These are phyloP conservation scores for Haberlea rhodopensis DNA, from an alignment of 257 asterid genomes.

Conservation along the genomic window DNA sequence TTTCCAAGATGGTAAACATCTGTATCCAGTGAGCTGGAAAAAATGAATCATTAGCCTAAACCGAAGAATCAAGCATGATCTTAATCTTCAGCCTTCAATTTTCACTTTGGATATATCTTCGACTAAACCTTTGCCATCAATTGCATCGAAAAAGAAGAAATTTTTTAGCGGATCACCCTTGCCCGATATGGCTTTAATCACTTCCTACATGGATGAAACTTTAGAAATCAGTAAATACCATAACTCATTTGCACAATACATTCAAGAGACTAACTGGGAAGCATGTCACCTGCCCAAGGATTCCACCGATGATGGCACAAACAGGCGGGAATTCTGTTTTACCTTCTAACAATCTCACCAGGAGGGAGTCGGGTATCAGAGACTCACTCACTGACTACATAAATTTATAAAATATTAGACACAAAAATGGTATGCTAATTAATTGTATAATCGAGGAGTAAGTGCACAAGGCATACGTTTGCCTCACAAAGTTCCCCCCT, in stretches of 20 bases:
- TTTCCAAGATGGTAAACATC: neutral
- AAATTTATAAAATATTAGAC: slow-evolving; percentile 9
- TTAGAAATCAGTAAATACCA: slow-evolving; percentile 9
- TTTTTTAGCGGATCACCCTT: slow-evolving; percentile 92
- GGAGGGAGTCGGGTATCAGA: slow-evolving; percentile 73
- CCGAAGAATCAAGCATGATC: neutral
- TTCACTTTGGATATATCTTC: slow-evolving; percentile 58
- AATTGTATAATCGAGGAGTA: neutral
- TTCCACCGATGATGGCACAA: slow-evolving; percentile 86
- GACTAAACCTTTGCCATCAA: slow-evolving; percentile 82
- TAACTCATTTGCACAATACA: neutral
- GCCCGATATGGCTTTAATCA: slow-evolving; percentile 90
- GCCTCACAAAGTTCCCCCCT: slow-evolving; percentile 72
- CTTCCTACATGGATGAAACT: slow-evolving; percentile 56
- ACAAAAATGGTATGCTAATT: slow-evolving; percentile 20
- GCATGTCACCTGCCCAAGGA: slow-evolving; percentile 84
- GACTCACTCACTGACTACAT: slow-evolving; percentile 66
- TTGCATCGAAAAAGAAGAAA: slow-evolving; percentile 81
- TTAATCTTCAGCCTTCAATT: slow-evolving; percentile 14
- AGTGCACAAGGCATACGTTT: slow-evolving; percentile 42
- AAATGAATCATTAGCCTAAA: neutral
- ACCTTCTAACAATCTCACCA: slow-evolving; percentile 66
- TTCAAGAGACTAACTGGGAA: neutral
- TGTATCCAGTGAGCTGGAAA: neutral
- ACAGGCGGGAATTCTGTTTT: slow-evolving; percentile 86